Percentiles rank a stretch among this genome's conserved stretches.
phyloP scores from a whole-genome alignment of 768 basidiomycete species.

The Suillus paluster region DNA sequence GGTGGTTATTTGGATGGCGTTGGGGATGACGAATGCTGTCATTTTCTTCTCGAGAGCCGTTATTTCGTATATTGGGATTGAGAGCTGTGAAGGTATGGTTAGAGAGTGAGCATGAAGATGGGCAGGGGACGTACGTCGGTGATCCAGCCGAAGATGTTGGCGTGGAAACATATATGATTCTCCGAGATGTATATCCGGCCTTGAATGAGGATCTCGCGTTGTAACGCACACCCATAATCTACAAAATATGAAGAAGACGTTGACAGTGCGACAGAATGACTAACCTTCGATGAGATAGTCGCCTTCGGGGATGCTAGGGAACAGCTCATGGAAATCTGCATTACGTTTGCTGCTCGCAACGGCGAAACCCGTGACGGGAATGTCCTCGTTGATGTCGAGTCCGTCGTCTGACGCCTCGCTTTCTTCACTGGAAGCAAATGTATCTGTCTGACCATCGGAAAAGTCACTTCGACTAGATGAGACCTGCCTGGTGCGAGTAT shows the following conservation, averaged over 20 bases:
- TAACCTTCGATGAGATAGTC: conserved; percentile 98
- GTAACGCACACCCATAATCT: conserved; percentile 98
- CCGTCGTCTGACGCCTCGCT: too few species aligned
- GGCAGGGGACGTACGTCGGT: conserved; percentile 73
- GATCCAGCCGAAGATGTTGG: conserved; percentile 99
- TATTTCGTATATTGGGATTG: conserved; percentile 88
- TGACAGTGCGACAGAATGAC: conserved; percentile 27
- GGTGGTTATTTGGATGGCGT: conserved; percentile 91
- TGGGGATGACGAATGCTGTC: conserved; percentile 97
- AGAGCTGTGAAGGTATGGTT: conserved; percentile 58
- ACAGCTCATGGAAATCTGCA: conserved; percentile 94
- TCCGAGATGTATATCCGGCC: conserved; percentile 97
- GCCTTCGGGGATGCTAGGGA: conserved; percentile 86
- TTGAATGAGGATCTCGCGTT: conserved; percentile 96
- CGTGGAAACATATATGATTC: conserved; percentile 99
- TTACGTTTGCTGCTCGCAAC: conserved; percentile 96
- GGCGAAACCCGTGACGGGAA: conserved; percentile 96
- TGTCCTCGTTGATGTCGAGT: conserved; percentile 61
- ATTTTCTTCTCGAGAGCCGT: conserved; percentile 91
- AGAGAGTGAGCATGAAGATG: conserved; percentile 9
- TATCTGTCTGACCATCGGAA: too few species aligned
- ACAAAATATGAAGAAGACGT: conserved; percentile 2
- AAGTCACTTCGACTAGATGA: too few species aligned
- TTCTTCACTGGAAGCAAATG: too few species aligned
- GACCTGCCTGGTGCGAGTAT: too few species aligned